Percentiles rank a stretch among this genome's conserved stretches.
Evolutionary conservation across 768 basidiomycete species (phyloP).

Genomic region (Hortiboletus campestris): DNA sequence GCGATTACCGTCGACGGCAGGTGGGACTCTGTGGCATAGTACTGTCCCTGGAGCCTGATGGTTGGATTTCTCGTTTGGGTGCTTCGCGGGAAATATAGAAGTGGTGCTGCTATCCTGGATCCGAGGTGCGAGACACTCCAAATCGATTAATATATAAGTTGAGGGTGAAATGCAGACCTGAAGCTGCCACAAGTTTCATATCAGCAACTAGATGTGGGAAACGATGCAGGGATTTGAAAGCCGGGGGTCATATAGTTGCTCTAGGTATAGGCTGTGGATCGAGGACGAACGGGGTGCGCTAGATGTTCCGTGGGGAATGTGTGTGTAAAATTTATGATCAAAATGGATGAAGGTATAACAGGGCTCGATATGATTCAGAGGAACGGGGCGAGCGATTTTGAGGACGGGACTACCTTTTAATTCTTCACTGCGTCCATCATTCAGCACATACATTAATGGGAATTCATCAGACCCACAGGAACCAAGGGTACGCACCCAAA

Average conservation of each 20-base stretch:
- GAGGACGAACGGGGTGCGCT: not conserved
- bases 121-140: conserved; percentile 9
- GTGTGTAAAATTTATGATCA: conserved; percentile 5
- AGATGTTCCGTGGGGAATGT: conserved; percentile 8
- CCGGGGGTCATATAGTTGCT: not conserved
- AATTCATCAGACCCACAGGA: not conserved
- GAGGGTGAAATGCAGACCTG: not conserved
- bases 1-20: conserved; percentile 9
- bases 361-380: not conserved
- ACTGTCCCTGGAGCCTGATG: not conserved
- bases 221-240: not conserved
- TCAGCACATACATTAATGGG: not conserved
- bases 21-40: conserved; percentile 3
- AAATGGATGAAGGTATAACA: not conserved
- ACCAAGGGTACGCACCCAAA: not conserved
- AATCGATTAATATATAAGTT: not conserved
- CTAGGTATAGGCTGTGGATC: not conserved
- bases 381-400: not conserved
- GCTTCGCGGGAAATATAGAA: conserved; percentile 4
- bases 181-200: not conserved
- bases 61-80: conserved; percentile 2
- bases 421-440: not conserved
- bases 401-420: not conserved
- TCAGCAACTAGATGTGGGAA: not conserved
- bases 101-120: conserved; percentile 11